Conservation (phyloP, 805 yeast genomes). For the Suhomyces sp. region DNA sequence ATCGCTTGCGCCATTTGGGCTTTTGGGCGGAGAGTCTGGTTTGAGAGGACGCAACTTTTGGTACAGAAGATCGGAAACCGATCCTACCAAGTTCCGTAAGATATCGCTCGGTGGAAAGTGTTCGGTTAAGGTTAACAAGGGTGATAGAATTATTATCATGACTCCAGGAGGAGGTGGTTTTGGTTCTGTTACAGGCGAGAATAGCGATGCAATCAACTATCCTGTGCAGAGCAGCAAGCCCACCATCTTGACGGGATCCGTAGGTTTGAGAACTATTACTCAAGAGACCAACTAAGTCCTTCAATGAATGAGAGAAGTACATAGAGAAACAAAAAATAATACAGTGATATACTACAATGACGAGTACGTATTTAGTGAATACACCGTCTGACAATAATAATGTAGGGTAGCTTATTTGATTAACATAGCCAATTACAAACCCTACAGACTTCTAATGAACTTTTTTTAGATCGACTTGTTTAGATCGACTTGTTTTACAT, state of each 20-base stretch:
- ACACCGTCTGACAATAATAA: no score
- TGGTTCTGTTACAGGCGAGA: constrained; percentile 18
- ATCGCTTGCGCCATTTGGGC: constrained; percentile 79
- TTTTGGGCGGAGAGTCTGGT: constrained; percentile 80
- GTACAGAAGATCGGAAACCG: constrained; percentile 20
- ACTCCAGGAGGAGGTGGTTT: constrained; percentile 49
- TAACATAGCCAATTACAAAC: no score
- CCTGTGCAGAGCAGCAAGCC: constrained; percentile 23
- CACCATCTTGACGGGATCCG: constrained; percentile 33
- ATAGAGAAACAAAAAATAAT: no score
- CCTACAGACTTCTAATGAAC: no score
- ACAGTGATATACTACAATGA: no score
- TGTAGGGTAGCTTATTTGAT: no score
- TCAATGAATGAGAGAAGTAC: no score
- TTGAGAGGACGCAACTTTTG: constrained; percentile 54
- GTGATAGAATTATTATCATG: constrained; percentile 39
- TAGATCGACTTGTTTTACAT: no score
- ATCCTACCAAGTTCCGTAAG: constrained; percentile 15
- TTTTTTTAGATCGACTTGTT: no score
- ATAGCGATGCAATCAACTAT: constrained; percentile 14
- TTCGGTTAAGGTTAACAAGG: constrained; percentile 31
- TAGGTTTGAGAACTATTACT: constrained; percentile 28
- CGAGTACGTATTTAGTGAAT: no score
- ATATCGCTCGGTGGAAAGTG: constrained; percentile 34
- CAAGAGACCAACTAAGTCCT: constrained; percentile 33